phyloP scores from a whole-genome alignment of 768 basidiomycete genomes.

The Kwoniella dejecticola region DNA sequence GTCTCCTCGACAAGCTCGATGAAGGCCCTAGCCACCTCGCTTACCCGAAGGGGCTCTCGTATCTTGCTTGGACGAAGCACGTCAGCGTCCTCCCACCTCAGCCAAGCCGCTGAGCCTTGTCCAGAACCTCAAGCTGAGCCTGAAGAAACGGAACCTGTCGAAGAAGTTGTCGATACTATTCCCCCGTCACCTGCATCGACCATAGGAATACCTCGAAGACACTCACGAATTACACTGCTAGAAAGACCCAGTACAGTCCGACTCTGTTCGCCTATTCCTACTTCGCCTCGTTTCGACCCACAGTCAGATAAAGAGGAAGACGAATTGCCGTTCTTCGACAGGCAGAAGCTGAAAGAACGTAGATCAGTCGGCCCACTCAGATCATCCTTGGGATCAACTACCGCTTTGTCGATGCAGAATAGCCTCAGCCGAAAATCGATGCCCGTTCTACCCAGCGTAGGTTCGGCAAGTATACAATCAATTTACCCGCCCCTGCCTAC shows the following conservation, averaged over 20 bases:
- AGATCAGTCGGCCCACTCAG: conserved; percentile 40
- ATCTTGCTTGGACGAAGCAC: conserved; percentile 26
- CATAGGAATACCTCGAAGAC: conserved; percentile 45
- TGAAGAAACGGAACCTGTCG: conserved; percentile 16
- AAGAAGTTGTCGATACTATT: conserved; percentile 23
- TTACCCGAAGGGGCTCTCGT: conserved; percentile 24
- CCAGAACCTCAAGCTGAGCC: background rate
- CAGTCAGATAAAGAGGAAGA: conserved; percentile 24
- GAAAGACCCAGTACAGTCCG: conserved; percentile 45
- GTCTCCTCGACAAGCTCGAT: conserved; percentile 19
- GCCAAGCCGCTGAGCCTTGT: conserved; percentile 5
- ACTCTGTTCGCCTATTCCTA: conserved; percentile 35
- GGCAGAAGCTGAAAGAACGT: conserved; percentile 28
- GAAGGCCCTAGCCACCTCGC: conserved; percentile 28
- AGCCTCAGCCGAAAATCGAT: conserved; percentile 36
- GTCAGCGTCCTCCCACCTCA: conserved; percentile 22
- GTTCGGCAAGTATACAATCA: conserved; percentile 28
- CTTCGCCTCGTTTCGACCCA: background rate
- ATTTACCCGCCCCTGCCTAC: conserved; percentile 47
- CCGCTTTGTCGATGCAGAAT: background rate
- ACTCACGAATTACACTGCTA: conserved; percentile 34
- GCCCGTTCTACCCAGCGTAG: conserved; percentile 28
- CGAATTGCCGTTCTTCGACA: conserved; percentile 37
- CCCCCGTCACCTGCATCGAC: conserved; percentile 49
- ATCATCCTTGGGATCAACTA: conserved; percentile 7